A percentile compares a stretch with the other conserved stretches of the same genome.
Evolutionary conservation across 305 asterid species (phyloP).

Genomic region (Euphrasia arctica): DNA sequence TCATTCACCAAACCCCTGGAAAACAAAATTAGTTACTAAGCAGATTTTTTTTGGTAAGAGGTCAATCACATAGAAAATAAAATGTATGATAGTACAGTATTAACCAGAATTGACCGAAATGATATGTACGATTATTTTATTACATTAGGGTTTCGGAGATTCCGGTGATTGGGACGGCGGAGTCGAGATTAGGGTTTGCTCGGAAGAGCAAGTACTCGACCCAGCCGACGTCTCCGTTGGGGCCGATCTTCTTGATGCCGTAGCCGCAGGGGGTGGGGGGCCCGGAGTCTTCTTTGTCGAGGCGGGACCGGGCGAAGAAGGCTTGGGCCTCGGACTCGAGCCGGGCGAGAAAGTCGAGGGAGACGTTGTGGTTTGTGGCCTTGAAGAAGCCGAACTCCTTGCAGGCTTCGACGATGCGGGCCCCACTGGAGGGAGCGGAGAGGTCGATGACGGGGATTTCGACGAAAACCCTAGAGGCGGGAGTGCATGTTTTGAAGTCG

Average conservation of each 20-base stretch:
- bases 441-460: slow-evolving; percentile 58
- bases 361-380: slow-evolving; percentile 49
- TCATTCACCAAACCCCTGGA: slow-evolving; percentile 43
- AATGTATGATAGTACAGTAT: too few species aligned
- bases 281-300: slow-evolving; percentile 46
- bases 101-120: not conserved
- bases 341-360: slow-evolving; percentile 34
- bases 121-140: not conserved
- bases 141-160: slow-evolving; percentile 42
- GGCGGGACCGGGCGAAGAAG: slow-evolving; percentile 43
- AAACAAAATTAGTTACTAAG: too few species aligned
- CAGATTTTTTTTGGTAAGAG: too few species aligned
- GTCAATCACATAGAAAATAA: too few species aligned
- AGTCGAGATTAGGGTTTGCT: slow-evolving; percentile 32
- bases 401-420: slow-evolving; percentile 50
- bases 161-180: slow-evolving; percentile 31
- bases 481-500: slow-evolving; percentile 41
- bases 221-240: slow-evolving; percentile 72
- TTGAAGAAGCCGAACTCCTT: slow-evolving; percentile 61
- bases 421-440: slow-evolving; percentile 34
- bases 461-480: slow-evolving; percentile 22
- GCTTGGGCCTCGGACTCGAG: slow-evolving; percentile 45
- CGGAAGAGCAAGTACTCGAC: slow-evolving; percentile 60
- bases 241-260: slow-evolving; percentile 65
- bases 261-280: slow-evolving; percentile 64